Percentiles rank a stretch among this genome's conserved stretches.
These are phyloP conservation scores for Podospora pseudopauciseta DNA, from an alignment of 495 filamentous ascomycete genomes.

Conservation along the genomic window DNA sequence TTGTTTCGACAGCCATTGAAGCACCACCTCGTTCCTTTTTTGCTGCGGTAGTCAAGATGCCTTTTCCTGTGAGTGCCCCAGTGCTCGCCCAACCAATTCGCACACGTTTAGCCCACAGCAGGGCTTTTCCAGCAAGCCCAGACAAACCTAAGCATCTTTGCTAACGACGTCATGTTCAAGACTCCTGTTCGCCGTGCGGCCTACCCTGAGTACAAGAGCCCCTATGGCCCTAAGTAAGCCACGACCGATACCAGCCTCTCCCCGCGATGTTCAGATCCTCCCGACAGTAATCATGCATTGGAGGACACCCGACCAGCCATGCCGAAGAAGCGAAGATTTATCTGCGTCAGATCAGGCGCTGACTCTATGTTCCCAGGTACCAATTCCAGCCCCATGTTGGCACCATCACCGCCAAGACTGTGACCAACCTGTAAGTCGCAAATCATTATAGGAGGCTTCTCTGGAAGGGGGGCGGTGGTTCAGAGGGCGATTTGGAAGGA, in stretches of 20 bases:
- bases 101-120: background rate
- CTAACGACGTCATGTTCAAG: conserved; percentile 33
- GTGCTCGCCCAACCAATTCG: background rate
- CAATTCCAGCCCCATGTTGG: conserved; percentile 43
- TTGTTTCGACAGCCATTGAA: conserved; percentile 31
- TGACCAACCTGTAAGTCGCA: conserved; percentile 38
- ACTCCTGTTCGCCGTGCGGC: conserved; percentile 32
- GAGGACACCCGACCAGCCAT: background rate
- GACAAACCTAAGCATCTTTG: background rate
- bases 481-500: background rate
- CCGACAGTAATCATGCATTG: background rate
- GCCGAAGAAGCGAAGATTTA: background rate
- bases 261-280: background rate
- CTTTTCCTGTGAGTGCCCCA: conserved; percentile 37
- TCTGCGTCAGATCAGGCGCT: conserved; percentile 19
- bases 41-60: conserved; percentile 35
- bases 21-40: conserved; percentile 28
- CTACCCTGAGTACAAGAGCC: conserved; percentile 45
- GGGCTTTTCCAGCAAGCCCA: background rate
- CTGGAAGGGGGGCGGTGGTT: background rate
- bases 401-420: conserved; percentile 37
- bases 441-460: background rate
- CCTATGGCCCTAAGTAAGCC: conserved; percentile 53
- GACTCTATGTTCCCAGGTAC: conserved; percentile 39
- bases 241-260: conserved; percentile 1